These are phyloP conservation scores for Penicillium riverlandense DNA, from an alignment of 495 filamentous ascomycete genomes.

Conservation along the genomic window DNA sequence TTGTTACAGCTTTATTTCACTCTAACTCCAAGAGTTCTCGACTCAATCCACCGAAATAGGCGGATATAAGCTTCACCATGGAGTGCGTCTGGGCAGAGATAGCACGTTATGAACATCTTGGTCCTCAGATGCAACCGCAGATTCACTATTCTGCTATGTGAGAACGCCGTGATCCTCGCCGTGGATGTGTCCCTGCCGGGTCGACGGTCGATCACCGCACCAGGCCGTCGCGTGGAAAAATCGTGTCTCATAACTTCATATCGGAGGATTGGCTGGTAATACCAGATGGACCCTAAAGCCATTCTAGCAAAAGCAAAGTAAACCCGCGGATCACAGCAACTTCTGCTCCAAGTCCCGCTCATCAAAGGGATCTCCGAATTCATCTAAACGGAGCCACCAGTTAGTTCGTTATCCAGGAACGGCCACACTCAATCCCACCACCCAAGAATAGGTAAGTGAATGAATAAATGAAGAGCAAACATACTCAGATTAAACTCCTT, in stretches of 20 bases:
- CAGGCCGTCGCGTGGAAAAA: neutral
- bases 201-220: no score
- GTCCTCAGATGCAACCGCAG: no score
- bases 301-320: neutral
- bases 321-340: conserved; percentile 29
- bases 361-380: conserved; percentile 53
- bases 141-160: no score
- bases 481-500: conserved; percentile 41
- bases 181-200: no score
- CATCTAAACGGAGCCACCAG: conserved; percentile 19
- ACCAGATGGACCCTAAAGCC: no score
- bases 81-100: no score
- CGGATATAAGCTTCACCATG: no score
- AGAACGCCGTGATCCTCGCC: no score
- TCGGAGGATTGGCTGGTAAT: neutral
- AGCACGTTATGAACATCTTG: no score
- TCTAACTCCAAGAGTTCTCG: no score
- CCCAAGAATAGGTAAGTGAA: neutral
- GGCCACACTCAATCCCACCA: neutral
- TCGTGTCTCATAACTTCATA: conserved; percentile 28
- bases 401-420: neutral
- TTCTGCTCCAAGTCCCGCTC: conserved; percentile 56
- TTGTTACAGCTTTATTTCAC: no score
- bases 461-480: conserved; percentile 3
- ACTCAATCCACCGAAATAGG: no score